Percentiles rank a stretch among this genome's conserved stretches.
Evolutionary conservation across 192 early-diverging fungal species (phyloP).

Genomic region (Anaeromyces robustus): DNA sequence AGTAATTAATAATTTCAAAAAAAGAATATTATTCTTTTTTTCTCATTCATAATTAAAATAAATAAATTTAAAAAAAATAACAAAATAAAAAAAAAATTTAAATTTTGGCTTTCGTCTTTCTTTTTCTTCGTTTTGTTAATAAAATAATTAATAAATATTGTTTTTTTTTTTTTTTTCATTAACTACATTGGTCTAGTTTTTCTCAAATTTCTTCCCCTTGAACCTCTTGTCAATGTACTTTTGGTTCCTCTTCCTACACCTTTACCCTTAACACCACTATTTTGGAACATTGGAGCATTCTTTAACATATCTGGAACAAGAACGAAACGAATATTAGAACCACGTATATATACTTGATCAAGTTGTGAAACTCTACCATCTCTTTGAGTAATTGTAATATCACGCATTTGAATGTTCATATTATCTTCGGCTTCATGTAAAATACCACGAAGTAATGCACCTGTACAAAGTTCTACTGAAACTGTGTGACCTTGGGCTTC

Average conservation of each 20-base stretch:
- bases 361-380: conserved; percentile 84
- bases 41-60: too few species aligned
- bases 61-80: too few species aligned
- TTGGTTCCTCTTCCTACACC: conserved; percentile 57
- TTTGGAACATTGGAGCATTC: conserved; percentile 98
- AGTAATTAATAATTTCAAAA: too few species aligned
- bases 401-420: conserved; percentile 96
- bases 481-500: conserved; percentile 95
- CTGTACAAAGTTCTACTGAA: conserved; percentile 88
- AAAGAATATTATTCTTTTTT: too few species aligned
- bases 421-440: conserved; percentile 95
- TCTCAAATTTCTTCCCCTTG: neutral
- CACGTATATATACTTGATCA: conserved; percentile 92
- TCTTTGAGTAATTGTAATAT: conserved; percentile 80
- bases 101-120: too few species aligned
- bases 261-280: conserved; percentile 56
- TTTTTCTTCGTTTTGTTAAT: too few species aligned
- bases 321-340: conserved; percentile 72
- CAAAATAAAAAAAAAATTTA: too few species aligned
- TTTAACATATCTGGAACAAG: conserved; percentile 99
- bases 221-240: neutral
- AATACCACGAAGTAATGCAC: conserved; percentile 84
- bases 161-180: too few species aligned
- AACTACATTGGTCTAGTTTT: neutral
- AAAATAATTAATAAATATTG: too few species aligned